Evolutionary conservation across 495 filamentous ascomycete species (phyloP), one percentile per base, ranked within the genome.

Genomic region (Aspergillus homomorphus): DNA sequence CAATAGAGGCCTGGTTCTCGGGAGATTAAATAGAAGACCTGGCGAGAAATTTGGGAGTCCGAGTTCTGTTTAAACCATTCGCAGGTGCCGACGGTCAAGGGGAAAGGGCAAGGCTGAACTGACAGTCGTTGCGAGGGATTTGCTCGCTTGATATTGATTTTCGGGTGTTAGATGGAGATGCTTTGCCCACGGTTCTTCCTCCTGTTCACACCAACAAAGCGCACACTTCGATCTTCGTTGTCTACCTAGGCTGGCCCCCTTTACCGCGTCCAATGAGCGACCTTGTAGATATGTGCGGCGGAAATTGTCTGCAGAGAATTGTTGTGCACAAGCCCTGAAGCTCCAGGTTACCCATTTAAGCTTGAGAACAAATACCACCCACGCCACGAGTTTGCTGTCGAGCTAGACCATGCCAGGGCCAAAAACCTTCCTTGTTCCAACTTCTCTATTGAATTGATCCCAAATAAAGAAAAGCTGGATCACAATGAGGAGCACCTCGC

Each of bases 321-420:
- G 53, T 53, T 60, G 62, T 45, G 62, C 62, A 64, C 62, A 58
- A 64, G 57, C 57, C 63, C 58, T 64, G 60, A 45, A 58, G 57
- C 56, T 60, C 63, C 60, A 52, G 62, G 53, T 63, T 58, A 61
- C 63, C 65, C 59, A 61, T 61, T 65, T 62, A 62, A 63, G 62
- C 61, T 65, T 62, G 61, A 56, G 54, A 58, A 38, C 45, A 53
- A 69, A 62, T 61, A 65, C 60, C 58, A 62, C 64, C 58, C 52
- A 69, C 54, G 69, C 72, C 74, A 75, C 69, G 71, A 75, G 70
- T 57, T 66, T 68, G 56, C 60, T 64, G 62, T 66, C 62, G 53
- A 61, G 66, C 61, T 59, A 59, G 66, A 61, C 61, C 60, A 66
- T 72, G 69, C 57, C 70, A 73, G 73, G 72, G 69, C 65, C 64